These are phyloP conservation scores for Polymyxa betae DNA, from an alignment of 208 protist genomes.

Conservation along the genomic window DNA sequence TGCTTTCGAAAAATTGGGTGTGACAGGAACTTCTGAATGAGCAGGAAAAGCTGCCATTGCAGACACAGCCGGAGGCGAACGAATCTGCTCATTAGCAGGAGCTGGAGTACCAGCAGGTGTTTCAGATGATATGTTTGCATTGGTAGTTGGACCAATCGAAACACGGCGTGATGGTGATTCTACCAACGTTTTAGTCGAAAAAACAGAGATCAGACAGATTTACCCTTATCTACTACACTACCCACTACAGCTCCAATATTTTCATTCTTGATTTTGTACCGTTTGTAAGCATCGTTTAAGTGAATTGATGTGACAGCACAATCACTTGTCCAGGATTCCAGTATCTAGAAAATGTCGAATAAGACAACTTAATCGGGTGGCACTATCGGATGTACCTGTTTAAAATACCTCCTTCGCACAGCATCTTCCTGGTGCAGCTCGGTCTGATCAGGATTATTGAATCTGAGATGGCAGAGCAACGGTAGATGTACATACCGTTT, in stretches of 20 bases:
- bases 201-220: too few species aligned
- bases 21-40: too few species aligned
- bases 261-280: slow-evolving; percentile 44
- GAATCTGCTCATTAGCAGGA: too few species aligned
- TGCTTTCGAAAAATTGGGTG: too few species aligned
- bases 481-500: neutral
- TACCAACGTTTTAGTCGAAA: too few species aligned
- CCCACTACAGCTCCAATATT: neutral
- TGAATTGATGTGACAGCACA: slow-evolving; percentile 33
- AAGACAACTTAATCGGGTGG: neutral
- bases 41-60: too few species aligned
- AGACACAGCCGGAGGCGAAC: too few species aligned
- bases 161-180: too few species aligned
- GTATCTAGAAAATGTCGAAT: neutral
- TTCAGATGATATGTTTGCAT: too few species aligned
- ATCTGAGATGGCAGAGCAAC: neutral
- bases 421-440: slow-evolving; percentile 1
- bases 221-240: too few species aligned
- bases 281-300: slow-evolving; percentile 48
- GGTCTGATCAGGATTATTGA: neutral
- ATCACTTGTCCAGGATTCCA: slow-evolving; percentile 7
- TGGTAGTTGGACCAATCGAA: too few species aligned
- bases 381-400: slow-evolving; percentile 18
- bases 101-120: too few species aligned
- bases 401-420: slow-evolving; percentile 24